Conservation (phyloP, 2,329 filamentous ascomycete genomes). For the Aspergillus fijiensis region DNA sequence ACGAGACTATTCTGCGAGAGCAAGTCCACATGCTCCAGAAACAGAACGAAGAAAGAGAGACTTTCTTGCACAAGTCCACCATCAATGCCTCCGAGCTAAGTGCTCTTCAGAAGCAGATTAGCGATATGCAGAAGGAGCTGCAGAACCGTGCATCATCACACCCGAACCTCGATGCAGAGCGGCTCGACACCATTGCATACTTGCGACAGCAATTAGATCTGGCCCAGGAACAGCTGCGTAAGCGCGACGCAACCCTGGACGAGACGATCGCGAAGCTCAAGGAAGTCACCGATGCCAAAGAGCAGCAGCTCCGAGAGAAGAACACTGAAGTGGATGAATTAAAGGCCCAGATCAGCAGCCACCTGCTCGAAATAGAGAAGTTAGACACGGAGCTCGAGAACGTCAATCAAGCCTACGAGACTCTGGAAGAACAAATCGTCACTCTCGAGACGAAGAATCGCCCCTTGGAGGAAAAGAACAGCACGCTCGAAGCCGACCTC, state of each 20-base stretch:
- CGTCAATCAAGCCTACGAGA: conserved; percentile 33
- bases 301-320: conserved; percentile 37
- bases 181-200: conserved; percentile 32
- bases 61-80: conserved; percentile 25
- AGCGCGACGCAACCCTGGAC: conserved; percentile 36
- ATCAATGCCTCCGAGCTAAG: conserved; percentile 22
- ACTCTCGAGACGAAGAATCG: conserved; percentile 35
- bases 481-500: conserved; percentile 37
- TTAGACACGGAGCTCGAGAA: conserved; percentile 36
- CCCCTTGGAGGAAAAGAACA: conserved; percentile 41
- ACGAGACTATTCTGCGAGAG: conserved; percentile 30
- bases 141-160: conserved; percentile 25
- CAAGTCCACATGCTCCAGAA: conserved; percentile 30
- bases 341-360: conserved; percentile 35
- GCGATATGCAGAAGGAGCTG: conserved; percentile 33
- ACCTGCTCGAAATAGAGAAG: conserved; percentile 36
- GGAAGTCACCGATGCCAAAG: conserved; percentile 33
- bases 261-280: conserved; percentile 34
- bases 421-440: conserved; percentile 36
- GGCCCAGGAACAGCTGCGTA: conserved; percentile 35
- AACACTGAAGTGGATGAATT: conserved; percentile 39
- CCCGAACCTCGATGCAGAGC: conserved; percentile 27
- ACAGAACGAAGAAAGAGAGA: conserved; percentile 28
- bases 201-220: conserved; percentile 35
- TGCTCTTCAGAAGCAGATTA: conserved; percentile 33